These are phyloP conservation scores for Lecanicillium sp. DNA, from an alignment of 2,329 filamentous ascomycete genomes.

Conservation along the genomic window DNA sequence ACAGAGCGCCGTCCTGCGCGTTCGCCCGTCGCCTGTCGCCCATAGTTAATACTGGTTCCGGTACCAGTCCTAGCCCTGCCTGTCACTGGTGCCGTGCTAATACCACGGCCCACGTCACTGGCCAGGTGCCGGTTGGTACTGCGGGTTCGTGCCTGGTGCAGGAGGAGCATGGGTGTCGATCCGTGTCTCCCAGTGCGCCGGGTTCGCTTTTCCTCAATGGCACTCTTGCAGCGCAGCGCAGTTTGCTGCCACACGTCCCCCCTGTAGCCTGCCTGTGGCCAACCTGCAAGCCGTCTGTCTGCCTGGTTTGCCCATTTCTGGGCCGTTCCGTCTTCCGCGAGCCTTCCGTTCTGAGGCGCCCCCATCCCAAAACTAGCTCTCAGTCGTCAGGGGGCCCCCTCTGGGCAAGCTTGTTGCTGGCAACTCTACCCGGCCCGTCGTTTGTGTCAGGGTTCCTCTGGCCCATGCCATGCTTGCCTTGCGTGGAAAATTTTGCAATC, in stretches of 20 bases:
- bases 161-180: conserved; percentile 1
- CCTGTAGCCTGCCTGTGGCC: background rate
- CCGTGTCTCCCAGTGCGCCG: conserved; percentile 11
- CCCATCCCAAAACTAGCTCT: background rate
- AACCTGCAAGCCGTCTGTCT: too few species aligned
- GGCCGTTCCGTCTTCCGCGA: conserved; percentile 9
- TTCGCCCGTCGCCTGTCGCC: too few species aligned
- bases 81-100: background rate
- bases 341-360: conserved; percentile 1
- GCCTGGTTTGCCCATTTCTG: too few species aligned
- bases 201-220: conserved; percentile 5
- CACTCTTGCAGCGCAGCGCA: background rate
- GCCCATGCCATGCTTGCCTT: too few species aligned
- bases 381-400: background rate
- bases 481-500: too few species aligned
- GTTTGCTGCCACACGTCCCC: background rate
- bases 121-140: background rate
- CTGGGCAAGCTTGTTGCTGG: background rate
- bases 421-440: conserved; percentile 5
- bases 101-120: conserved; percentile 1
- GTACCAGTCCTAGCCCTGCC: background rate
- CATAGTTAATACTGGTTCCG: too few species aligned
- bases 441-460: background rate
- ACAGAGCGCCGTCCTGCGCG: too few species aligned
- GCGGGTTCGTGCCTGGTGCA: conserved; percentile 6